Base-by-base conservation (phyloP, 2,329 filamentous ascomycete species). In the Polychaeton citri region DNA sequence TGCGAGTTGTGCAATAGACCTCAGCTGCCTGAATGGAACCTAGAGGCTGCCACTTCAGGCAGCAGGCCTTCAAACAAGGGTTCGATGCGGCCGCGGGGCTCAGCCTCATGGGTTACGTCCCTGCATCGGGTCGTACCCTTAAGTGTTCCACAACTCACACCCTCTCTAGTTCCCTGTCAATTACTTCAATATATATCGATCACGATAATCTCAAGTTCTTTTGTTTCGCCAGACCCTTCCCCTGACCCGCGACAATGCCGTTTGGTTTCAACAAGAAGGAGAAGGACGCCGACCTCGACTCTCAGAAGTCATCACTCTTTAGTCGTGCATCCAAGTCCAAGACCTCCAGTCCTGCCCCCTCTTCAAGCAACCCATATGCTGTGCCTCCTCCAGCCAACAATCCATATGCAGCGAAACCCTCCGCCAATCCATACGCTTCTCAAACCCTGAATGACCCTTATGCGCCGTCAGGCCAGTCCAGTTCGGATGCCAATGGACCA, bases 291-390 rank as follows among this genome's bases (percentile, higher is more conserved):
- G 62, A 63, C 41, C 66, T 69, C 33, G 61, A 70, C 39, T 58
- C 58, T 26, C 66, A 63, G 53, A 69, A 72, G 54, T 62, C 60
- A 38, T 69, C 71, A n/a, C 68, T 78, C 20, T 77, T 78, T 47
- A 71, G 72, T 44, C 62, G 62, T 44, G 61, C 67, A 43, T 66
- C 63, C 34, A 74, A 72, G 54, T 51, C 53, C 45, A 73, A 73
- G 53, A 65, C 62, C 37, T 60, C 69, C 19, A 41, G 47, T 10
- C 41, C 47, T 28, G 41, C 49, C 16, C 61, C 67, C 20, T 53
- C 63, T 21, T 48, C 55, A 33, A 59, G 60, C 19, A 72, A 77
- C 50, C 73, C 72, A 17, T 75, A 75, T 46, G 71, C 71, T 30
- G 65, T 69, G 33, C 61, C 69, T 5, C 49, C 51, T 34, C 40